Evolutionary conservation across 441 rosid genomes (phyloP).

Genomic region (Corymbia citriodora): DNA sequence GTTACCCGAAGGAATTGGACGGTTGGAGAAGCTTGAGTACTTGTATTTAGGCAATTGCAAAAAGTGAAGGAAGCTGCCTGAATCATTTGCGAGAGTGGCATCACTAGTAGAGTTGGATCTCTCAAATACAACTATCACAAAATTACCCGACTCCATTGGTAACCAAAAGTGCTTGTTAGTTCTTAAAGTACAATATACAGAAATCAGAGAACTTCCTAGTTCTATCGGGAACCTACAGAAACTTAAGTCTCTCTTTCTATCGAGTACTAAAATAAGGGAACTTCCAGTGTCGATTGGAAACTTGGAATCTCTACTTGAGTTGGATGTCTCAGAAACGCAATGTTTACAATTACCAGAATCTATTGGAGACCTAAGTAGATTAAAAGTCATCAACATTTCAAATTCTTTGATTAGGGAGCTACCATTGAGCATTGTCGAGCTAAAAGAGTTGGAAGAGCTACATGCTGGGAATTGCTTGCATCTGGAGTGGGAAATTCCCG

Average conservation of each 20-base stretch:
- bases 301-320: background rate
- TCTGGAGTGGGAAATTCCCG: background rate
- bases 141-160: background rate
- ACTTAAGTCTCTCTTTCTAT: background rate
- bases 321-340: background rate
- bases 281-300: background rate
- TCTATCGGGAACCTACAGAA: rapidly evolving
- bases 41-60: background rate
- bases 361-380: background rate
- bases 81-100: background rate
- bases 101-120: background rate
- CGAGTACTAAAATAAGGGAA: background rate
- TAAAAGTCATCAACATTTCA: background rate
- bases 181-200: background rate
- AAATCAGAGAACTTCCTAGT: background rate
- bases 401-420: background rate
- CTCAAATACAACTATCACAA: background rate
- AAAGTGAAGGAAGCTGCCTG: background rate
- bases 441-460: background rate
- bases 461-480: rapidly evolving
- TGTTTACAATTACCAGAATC: background rate
- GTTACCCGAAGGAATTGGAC: background rate
- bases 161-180: background rate
- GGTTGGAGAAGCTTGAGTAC: background rate
- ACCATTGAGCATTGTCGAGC: background rate